phyloP scores from a whole-genome alignment of 2,329 filamentous ascomycete species.

The Talaromyces sp. region DNA sequence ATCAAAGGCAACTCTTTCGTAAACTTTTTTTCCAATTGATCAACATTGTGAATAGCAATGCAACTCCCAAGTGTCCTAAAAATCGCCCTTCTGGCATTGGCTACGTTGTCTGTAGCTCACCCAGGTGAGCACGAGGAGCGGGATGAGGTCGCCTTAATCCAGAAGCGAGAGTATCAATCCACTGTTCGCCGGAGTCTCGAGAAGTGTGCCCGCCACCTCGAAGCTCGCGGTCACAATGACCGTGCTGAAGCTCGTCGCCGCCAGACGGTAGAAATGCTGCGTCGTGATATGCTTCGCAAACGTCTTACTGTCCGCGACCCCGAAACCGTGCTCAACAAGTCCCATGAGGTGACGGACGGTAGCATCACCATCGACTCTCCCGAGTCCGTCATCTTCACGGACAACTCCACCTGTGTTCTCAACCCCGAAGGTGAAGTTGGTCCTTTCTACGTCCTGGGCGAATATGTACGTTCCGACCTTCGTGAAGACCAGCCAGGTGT shows the following conservation, averaged over 20 bases:
- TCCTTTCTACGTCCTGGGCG: slow-evolving; percentile 48
- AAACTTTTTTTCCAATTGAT: background rate
- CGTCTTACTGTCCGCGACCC: slow-evolving; percentile 29
- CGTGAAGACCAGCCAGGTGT: slow-evolving; percentile 35
- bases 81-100: background rate
- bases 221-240: slow-evolving; percentile 23
- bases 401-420: slow-evolving; percentile 43
- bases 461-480: slow-evolving; percentile 37
- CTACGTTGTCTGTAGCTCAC: background rate
- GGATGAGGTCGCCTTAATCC: background rate
- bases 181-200: slow-evolving; percentile 22
- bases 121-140: background rate
- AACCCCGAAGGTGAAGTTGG: slow-evolving; percentile 47
- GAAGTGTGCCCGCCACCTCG: slow-evolving; percentile 22
- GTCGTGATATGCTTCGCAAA: background rate
- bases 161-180: slow-evolving; percentile 21
- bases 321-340: slow-evolving; percentile 32
- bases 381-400: slow-evolving; percentile 25
- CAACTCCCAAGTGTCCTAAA: background rate
- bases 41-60: background rate
- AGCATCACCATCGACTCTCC: slow-evolving; percentile 21
- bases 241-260: slow-evolving; percentile 25
- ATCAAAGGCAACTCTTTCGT: background rate
- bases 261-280: slow-evolving; percentile 16
- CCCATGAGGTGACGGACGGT: slow-evolving; percentile 34